phyloP scores from a whole-genome alignment of 1,284 basidiomycete species.

The Papiliotrema flavescens region DNA sequence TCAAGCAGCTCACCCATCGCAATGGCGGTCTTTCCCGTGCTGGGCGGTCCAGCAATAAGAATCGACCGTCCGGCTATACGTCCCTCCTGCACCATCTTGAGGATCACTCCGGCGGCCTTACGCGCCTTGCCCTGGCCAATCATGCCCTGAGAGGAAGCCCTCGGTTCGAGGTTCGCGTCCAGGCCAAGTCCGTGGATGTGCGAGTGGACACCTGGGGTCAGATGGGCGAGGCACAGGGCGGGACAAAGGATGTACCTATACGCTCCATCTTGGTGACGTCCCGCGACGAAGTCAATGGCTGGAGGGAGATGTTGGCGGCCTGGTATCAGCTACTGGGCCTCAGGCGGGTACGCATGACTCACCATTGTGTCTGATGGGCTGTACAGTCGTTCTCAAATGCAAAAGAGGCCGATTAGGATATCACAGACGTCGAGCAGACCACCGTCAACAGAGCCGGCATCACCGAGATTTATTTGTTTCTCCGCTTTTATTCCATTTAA shows the following conservation, averaged over 20 bases:
- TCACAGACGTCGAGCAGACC: background rate
- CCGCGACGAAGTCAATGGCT: constrained; percentile 54
- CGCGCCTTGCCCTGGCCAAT: constrained; percentile 93
- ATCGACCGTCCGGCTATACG: constrained; percentile 92
- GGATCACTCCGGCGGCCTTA: constrained; percentile 93
- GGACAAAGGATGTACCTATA: constrained; percentile 61
- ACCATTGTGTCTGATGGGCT: constrained; percentile 8
- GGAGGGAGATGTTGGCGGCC: constrained; percentile 51
- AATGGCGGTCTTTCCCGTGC: constrained; percentile 96
- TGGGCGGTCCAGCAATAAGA: constrained; percentile 92
- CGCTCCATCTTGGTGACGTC: constrained; percentile 96
- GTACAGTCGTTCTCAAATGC: too few species aligned
- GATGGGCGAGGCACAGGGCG: background rate
- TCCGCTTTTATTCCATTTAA: background rate
- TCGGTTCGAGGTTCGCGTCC: constrained; percentile 83
- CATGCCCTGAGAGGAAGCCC: constrained; percentile 82
- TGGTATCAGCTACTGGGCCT: constrained; percentile 8
- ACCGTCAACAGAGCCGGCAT: background rate
- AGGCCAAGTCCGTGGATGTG: constrained; percentile 93
- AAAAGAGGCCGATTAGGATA: background rate
- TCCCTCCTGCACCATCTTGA: constrained; percentile 97
- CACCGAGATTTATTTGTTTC: constrained; percentile 1
- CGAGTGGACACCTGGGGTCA: constrained; percentile 77
- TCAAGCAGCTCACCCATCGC: constrained; percentile 67
- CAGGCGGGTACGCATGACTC: background rate